Evolutionary conservation across 1,139 yeast species (phyloP), one percentile per base, ranked within the genome.

Genomic region (Kodamaea sp.): DNA sequence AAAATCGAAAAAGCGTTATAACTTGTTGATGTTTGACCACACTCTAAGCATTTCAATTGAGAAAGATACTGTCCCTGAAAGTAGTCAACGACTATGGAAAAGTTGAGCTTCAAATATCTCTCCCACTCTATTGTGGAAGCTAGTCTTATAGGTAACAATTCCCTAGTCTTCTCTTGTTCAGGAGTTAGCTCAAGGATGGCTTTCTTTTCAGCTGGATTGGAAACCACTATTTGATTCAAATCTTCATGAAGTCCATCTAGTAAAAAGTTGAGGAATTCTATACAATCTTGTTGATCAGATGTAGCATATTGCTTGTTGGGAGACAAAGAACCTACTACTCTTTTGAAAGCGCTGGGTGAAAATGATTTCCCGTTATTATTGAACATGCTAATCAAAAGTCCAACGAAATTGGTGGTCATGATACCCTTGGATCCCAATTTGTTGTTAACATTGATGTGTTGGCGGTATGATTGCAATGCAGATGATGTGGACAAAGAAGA

Each of bases 41-140:
- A 92, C 28, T 75, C 78, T 33, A 82, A 61, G 57, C 98, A 92
- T 51, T 73, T 75, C 48, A 92, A 66, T 40, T 80, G 84, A 7
- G 96, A 86, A 32, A 88, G 76, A 51, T 85, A 85, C 60, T 92
- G 97, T 1, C 97, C 97, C 58, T 89, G 96, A 53, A 88, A 87
- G 36, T 81, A 76, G 51, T 87, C 95, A 3, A 88, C 95, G 19
- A 92, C 75, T 1, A 85, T 76, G 23, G 97, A 89, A 48, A 85
- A 83, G 56, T 92, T 92, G 19, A 90, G 77, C 39, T 84, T 84
- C 36, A 88, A 66, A 55, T 88, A 89, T 41, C 96, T 70, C 53
- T 88, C 96, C 98, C 98, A 92, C 58, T 92, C 97, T 32, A 89
- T 83, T 0, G 95, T 80, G 0, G 96, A 83, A 0, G 97, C 97